Conservation (phyloP, 2,329 filamentous ascomycete species). For the Graphium sp. region DNA sequence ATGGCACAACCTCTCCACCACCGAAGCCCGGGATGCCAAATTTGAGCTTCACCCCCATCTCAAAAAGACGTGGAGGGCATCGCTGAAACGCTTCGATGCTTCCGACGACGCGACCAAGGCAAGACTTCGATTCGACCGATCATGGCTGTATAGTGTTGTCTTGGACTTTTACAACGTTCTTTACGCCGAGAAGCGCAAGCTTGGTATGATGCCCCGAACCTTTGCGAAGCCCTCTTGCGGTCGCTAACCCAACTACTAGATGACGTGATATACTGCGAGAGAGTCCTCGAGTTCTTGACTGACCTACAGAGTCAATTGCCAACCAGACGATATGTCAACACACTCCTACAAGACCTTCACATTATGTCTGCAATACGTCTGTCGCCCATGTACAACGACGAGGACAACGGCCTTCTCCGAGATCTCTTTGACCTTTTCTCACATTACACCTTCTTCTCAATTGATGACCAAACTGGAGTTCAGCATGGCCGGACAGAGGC, state of each 20-base stretch:
- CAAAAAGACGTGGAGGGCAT: constrained; percentile 80
- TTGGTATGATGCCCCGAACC: constrained; percentile 17
- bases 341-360: constrained; percentile 72
- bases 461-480: constrained; percentile 77
- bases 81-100: constrained; percentile 71
- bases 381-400: constrained; percentile 61
- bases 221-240: background rate
- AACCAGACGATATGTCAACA: constrained; percentile 85
- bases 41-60: constrained; percentile 60
- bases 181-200: constrained; percentile 35
- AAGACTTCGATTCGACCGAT: constrained; percentile 74
- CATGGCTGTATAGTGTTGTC: constrained; percentile 79
- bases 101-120: constrained; percentile 68
- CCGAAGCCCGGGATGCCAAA: constrained; percentile 53
- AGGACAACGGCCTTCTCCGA: constrained; percentile 59
- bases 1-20: constrained; percentile 83
- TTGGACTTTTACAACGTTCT: constrained; percentile 67
- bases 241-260: constrained; percentile 24
- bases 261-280: constrained; percentile 68
- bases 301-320: constrained; percentile 89
- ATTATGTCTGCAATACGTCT: constrained; percentile 60
- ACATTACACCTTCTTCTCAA: constrained; percentile 77
- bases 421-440: constrained; percentile 67
- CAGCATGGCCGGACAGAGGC: constrained; percentile 57
- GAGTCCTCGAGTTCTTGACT: constrained; percentile 80